Percentiles rank a stretch among this genome's conserved stretches.
Conservation (phyloP, 2,329 filamentous ascomycete genomes). For the Boeremia lycopersici region DNA sequence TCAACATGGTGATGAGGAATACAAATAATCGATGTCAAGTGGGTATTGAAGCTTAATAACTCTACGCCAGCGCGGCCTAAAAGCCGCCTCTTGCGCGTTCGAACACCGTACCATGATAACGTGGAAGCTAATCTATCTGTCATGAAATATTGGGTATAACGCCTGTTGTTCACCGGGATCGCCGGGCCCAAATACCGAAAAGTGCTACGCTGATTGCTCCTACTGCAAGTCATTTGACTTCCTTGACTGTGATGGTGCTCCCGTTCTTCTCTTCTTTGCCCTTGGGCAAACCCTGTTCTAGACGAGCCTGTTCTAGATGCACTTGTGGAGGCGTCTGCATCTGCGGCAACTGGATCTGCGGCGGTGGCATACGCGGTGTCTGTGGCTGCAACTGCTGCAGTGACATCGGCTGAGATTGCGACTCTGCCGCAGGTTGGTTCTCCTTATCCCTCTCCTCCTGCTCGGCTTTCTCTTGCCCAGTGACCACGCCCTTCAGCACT, state of each 20-base stretch:
- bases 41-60: background rate
- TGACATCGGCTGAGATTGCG: background rate
- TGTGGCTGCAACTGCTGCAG: slow-evolving; percentile 1
- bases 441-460: slow-evolving; percentile 19
- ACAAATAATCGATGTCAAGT: too few species aligned
- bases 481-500: slow-evolving; percentile 44
- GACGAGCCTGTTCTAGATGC: background rate
- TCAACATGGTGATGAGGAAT: too few species aligned
- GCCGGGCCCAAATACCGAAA: slow-evolving; percentile 2
- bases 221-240: slow-evolving; percentile 14
- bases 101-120: background rate
- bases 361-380: background rate
- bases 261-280: background rate
- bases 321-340: background rate
- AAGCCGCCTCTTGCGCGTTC: background rate
- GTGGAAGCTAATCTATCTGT: background rate
- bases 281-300: background rate
- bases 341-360: slow-evolving; percentile 2
- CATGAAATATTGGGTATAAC: slow-evolving; percentile 12
- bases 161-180: background rate
- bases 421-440: background rate
- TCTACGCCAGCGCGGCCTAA: background rate
- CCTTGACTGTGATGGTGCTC: background rate
- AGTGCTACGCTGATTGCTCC: background rate
- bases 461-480: slow-evolving; percentile 34